Percentiles rank a stretch among this genome's conserved stretches.
phyloP scores from a whole-genome alignment of 805 yeast species.

The Saccharomyces mikatae region DNA sequence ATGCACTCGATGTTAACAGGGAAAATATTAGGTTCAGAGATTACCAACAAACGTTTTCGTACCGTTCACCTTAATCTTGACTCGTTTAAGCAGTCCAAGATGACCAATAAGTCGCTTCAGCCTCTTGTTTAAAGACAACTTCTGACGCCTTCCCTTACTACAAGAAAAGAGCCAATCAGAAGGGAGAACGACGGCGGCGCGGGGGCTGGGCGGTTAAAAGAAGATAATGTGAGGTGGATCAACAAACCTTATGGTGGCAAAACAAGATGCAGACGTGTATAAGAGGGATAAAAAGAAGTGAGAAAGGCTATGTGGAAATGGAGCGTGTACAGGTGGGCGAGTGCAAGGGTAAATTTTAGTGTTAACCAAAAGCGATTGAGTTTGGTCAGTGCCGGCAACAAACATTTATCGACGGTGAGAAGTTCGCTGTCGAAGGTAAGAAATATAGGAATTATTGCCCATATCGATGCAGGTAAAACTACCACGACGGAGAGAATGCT shows the following conservation, averaged over 20 bases:
- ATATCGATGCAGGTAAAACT: slow-evolving; percentile 97
- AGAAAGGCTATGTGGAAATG: background rate
- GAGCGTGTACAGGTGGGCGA: background rate
- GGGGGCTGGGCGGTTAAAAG: background rate
- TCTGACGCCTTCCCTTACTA: background rate
- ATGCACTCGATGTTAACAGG: background rate
- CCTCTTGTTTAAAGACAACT: background rate
- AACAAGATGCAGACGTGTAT: background rate
- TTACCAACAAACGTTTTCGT: background rate
- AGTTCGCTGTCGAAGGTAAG: slow-evolving; percentile 36
- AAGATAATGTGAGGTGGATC: background rate
- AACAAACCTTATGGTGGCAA: background rate
- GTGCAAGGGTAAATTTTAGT: background rate
- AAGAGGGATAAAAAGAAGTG: background rate
- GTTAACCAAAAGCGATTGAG: background rate
- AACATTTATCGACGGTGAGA: background rate
- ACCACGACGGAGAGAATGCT: slow-evolving; percentile 95
- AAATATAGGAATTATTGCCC: slow-evolving; percentile 96
- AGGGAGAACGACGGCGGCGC: background rate
- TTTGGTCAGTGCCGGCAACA: background rate
- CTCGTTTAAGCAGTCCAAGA: background rate
- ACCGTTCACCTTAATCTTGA: background rate
- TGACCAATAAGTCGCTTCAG: background rate
- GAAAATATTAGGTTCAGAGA: background rate
- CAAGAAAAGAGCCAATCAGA: background rate